phyloP scores from a whole-genome alignment of 176 grass and related monocot genomes.

The Triticum dicoccoides region DNA sequence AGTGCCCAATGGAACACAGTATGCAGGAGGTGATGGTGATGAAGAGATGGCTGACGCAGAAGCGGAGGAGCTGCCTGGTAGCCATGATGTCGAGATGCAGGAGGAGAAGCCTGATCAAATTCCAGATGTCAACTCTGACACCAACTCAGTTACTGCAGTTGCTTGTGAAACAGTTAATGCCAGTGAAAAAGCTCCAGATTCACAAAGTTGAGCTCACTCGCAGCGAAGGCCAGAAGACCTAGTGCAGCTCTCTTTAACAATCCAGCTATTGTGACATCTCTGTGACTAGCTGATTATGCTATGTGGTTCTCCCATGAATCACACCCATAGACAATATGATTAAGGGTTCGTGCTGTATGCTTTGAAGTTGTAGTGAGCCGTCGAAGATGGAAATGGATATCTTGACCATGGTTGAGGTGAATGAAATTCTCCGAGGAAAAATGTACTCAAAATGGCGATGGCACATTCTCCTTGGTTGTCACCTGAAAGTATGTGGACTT shows the following conservation, averaged over 20 bases:
- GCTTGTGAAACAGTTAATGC: slow-evolving; percentile 19
- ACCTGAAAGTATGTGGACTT: background rate
- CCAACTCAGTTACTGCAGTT: slow-evolving; percentile 8
- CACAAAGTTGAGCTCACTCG: slow-evolving; percentile 26
- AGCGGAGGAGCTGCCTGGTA: slow-evolving; percentile 18
- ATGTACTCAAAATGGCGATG: background rate
- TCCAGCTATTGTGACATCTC: background rate
- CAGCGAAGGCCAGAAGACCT: background rate
- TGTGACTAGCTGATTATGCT: background rate
- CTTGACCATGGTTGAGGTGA: background rate
- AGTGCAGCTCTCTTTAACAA: slow-evolving; percentile 11
- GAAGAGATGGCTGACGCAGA: slow-evolving; percentile 92
- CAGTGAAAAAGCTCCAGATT: slow-evolving; percentile 20
- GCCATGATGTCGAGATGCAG: slow-evolving; percentile 59
- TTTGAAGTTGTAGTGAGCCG: background rate
- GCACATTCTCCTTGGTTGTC: background rate
- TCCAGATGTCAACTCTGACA: slow-evolving; percentile 5
- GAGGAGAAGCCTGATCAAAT: slow-evolving; percentile 53
- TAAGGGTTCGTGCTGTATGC: background rate
- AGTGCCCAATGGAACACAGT: slow-evolving; percentile 58
- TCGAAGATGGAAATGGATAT: background rate
- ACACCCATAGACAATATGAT: background rate
- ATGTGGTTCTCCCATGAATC: slow-evolving; percentile 10
- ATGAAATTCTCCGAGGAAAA: background rate
- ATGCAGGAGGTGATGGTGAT: slow-evolving; percentile 47